Evolutionary conservation across 1,284 basidiomycete species (phyloP), one percentile per base, ranked within the genome.

Genomic region (Ceratobasidium sp.): DNA sequence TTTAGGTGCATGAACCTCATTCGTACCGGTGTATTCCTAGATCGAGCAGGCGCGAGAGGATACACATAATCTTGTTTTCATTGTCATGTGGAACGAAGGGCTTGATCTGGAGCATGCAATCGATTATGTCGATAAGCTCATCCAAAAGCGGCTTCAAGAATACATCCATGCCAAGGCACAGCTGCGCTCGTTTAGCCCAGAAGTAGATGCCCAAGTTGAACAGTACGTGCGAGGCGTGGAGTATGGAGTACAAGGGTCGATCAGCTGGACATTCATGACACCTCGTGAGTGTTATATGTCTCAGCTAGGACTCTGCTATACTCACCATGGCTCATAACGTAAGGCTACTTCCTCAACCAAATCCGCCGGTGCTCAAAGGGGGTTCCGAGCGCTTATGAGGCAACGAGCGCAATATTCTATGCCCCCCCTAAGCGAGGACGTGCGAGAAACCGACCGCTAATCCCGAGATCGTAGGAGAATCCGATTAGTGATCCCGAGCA

Each of bases 51-150:
- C 86, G 6, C 87, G 88, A 76, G 86, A 85, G 40, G 88, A 89
- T 80, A 88, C 87, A 79, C 87, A 88, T 81, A 89, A 89, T 79
- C 82, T 89, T 13, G 87, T 89, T 50, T 87, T 87, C 81, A 85
- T 85, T 68, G 84, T 88, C 73, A 88, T 88, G 86, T 81, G 85
- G 50, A 86, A 88, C 80, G 83, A 81, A 46, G 81, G 84, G n/a
- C 81, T 86, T 3, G 86, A 85, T 42, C 82, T 89, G 6, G 88
- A 89, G 80, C 83, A 80, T 42, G 87, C 85, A 3, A 84, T 88
- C 46, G 84, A 88, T 69, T 83, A 85, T 67, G 78, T 88, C 78
- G 87, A 85, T 46, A 83, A 84, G 7, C 88, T 88, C 86, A 83
- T 87, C n/a, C 79, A 82, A 1, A 82, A 84, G 54, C 84, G 87